phyloP scores from a whole-genome alignment of 768 basidiomycete species.

The Pulveroboletus frians region DNA sequence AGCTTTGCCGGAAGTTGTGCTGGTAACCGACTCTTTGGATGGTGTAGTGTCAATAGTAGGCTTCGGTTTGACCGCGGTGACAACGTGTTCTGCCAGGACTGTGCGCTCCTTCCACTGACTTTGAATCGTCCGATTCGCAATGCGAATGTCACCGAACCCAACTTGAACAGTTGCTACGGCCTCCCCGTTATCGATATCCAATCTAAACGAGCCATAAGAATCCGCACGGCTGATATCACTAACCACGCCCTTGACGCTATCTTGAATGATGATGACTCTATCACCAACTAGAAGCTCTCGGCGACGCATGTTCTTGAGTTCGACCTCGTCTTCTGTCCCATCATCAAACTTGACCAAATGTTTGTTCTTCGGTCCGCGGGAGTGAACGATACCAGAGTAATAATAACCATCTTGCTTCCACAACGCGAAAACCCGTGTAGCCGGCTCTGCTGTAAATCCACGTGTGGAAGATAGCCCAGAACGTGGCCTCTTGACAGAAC shows the following conservation, averaged over 20 bases:
- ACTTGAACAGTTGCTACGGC: conserved; percentile 26
- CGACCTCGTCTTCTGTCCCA: conserved; percentile 41
- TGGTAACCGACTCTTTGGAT: conserved; percentile 41
- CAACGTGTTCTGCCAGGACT: conserved; percentile 39
- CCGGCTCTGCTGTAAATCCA: conserved; percentile 13
- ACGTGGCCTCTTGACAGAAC: conserved; percentile 37
- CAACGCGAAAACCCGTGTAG: conserved; percentile 64
- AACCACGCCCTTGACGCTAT: conserved; percentile 28
- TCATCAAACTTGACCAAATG: conserved; percentile 70
- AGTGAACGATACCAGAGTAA: conserved; percentile 55
- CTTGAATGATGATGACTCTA: conserved; percentile 40
- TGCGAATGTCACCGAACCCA: conserved; percentile 37
- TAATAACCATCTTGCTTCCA: conserved; percentile 60
- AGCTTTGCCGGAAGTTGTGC: conserved; percentile 31
- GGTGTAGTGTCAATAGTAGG: conserved; percentile 39
- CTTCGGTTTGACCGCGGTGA: conserved; percentile 38
- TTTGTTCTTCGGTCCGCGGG: conserved; percentile 23
- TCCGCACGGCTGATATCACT: conserved; percentile 29
- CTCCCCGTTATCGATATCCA: conserved; percentile 38
- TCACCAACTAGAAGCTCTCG: conserved; percentile 52
- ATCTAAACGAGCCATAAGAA: conserved; percentile 28
- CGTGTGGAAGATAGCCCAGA: conserved; percentile 31
- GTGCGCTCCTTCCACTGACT: conserved; percentile 51
- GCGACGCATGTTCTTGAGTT: conserved; percentile 48
- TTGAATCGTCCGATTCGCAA: conserved; percentile 47